Evolutionary conservation across 768 basidiomycete genomes (phyloP).

Genomic region (Erythrobasidium yunnanense): DNA sequence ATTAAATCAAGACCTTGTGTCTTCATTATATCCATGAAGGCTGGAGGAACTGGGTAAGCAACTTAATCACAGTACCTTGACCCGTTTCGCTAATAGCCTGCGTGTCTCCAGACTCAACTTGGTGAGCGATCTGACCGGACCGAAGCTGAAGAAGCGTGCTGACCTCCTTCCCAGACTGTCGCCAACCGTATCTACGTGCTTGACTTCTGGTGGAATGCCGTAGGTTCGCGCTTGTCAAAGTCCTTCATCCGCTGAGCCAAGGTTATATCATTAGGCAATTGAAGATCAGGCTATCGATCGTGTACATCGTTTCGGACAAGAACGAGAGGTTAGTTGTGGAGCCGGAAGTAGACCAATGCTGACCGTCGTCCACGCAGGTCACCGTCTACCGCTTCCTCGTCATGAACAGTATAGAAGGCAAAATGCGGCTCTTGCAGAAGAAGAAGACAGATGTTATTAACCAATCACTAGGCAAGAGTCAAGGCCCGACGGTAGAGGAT

Average conservation of each 20-base stretch:
- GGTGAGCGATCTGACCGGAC: constrained; percentile 40
- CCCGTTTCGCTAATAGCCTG: too few relatives aligned
- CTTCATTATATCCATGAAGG: constrained; percentile 52
- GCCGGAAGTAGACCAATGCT: neutral
- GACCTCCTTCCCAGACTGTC: neutral
- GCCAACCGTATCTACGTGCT: constrained; percentile 6
- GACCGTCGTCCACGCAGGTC: neutral
- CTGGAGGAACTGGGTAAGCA: constrained; percentile 92
- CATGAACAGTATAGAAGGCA: constrained; percentile 36
- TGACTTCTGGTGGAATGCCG: constrained; percentile 5
- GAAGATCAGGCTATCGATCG: constrained; percentile 35
- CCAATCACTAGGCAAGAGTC: constrained; percentile 59
- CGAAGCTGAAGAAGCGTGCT: too few relatives aligned
- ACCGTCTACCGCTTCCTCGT: neutral
- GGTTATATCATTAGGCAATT: constrained; percentile 13
- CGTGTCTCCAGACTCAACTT: too few relatives aligned
- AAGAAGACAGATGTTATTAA: constrained; percentile 77
- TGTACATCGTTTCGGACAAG: constrained; percentile 37
- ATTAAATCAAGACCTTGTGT: constrained; percentile 26
- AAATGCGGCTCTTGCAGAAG: constrained; percentile 48
- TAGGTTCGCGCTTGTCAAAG: constrained; percentile 4
- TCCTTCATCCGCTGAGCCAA: neutral
- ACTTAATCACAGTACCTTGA: too few relatives aligned
- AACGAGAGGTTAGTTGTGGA: constrained; percentile 25
- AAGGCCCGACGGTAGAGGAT: constrained; percentile 5